Base-by-base conservation (phyloP, 106 monocot genomes). In the Dendrobium catenatum region DNA sequence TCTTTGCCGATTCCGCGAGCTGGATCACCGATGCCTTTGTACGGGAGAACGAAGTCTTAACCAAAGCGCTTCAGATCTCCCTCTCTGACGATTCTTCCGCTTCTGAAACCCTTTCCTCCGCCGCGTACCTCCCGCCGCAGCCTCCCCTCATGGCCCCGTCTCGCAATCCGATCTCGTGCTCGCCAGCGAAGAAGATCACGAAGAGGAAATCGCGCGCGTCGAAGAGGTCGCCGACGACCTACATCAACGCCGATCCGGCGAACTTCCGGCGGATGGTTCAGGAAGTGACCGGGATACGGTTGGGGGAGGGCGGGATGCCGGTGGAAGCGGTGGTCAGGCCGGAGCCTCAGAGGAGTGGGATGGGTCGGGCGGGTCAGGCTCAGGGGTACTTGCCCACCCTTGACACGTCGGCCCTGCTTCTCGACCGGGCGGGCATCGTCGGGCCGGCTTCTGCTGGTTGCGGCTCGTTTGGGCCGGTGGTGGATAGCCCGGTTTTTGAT, bases 211-310 rank as follows among this genome's bases (percentile, higher is more conserved):
- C 87, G 13, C 81, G 93, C 17, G 80, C 80, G 55, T 82, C 88
- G 44, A 88, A 86, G 82, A 49, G 80, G 73, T 79, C 84, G 0
- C 80, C 80, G 43, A 93, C 90, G 22, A 93, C 87, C 5, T 91
- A 86, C 86, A 93, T 93, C 81, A 81, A 55, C 80, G 89, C 89
- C 24, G 90, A 93, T 72, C 85, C 85, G 11, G 77, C 87, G 27
- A 87, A 87, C 80, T 93, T 93, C 86, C 85, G 89, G 47, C 78
- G 79, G 72, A 87, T 89, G 93, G 93, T 93, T 9, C 93, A 93
- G 85, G 83, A 89, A 78, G 82, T 93, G 17, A 93, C 90, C 73
- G 93, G 93, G 19, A 81, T 82, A 19, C 58, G 76, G 41, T 61
- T 81, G 15, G 82, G 73, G 15, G 70, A 41, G 7, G 51, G 56